Base-by-base conservation (phyloP, 106 monocot species). In the Platanthera guangdongensis region DNA sequence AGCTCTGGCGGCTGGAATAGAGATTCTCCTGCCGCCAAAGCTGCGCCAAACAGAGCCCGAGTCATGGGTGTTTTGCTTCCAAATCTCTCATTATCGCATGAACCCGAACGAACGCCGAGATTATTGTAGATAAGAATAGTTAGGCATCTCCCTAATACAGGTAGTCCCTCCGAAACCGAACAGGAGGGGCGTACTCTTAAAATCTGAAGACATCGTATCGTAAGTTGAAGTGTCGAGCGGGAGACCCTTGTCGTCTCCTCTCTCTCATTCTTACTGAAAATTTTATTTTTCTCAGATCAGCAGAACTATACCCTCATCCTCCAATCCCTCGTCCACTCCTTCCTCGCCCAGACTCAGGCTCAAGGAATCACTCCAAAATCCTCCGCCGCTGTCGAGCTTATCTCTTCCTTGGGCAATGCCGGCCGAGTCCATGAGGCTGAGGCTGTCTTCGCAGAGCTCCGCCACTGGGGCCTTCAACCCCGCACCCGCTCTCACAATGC, bases 401-500 rank as follows among this genome's bases (percentile, higher is more conserved):
- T 91, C 10, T 89, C 86, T 2, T 59, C 88, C 2, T 78, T 97
- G 46, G 87, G 85, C 21, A 21, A 73, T 0, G 76, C 81, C 0
- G 83, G 84, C 13, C 81, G 94, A 4, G 87, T 90, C 2, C 39
- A 78, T 11, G 97, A 94, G 70, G 97, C 93, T 0, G 97, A 97
- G 78, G 87, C 91, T 0, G 71, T 97, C 9, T 97, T 94, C 51
- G 82, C 85, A 13, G 97, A 97, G 82, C 76, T 94, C 68, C 82
- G 75, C 79, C 80, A 82, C 2, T 78, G 80, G 3, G 87, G 84
- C 48, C 78, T 94, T 72, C 51, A 73, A 28, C 91, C 94, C 3
- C 76, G 88, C 25, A 81, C 89, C 2, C 77, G 91, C 9, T 89
- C 93, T 19, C 94, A 97, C 81, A 97, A 97, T 77, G 97, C 97